A percentile compares a stretch with the other conserved stretches of the same genome.
Evolutionary conservation across 306 rosid species (phyloP).

Genomic region (Begonia loranthoides): DNA sequence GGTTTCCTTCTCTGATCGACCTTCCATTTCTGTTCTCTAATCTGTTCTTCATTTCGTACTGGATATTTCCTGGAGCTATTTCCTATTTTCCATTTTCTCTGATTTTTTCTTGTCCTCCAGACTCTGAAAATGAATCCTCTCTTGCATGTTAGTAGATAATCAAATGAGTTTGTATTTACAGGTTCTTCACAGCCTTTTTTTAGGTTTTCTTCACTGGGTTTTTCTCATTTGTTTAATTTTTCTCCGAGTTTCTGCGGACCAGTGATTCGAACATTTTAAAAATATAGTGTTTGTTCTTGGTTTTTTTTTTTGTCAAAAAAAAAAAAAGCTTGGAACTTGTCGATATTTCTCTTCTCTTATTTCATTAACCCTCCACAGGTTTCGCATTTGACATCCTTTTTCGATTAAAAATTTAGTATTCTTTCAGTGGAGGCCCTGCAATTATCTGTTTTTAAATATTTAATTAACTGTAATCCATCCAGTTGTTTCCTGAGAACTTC

Average conservation of each 20-base stretch:
- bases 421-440: too few relatives aligned
- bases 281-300: too few relatives aligned
- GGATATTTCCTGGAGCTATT: background rate
- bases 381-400: too few relatives aligned
- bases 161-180: background rate
- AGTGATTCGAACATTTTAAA: background rate
- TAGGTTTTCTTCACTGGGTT: too few relatives aligned
- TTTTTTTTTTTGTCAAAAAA: too few relatives aligned
- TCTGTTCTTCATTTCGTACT: background rate
- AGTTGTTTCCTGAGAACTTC: background rate
- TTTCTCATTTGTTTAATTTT: background rate
- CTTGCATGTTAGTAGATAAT: background rate
- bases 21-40: conserved; percentile 5
- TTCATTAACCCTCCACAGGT: too few relatives aligned
- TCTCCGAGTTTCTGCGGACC: background rate
- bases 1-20: conserved; percentile 13
- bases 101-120: background rate
- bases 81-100: background rate
- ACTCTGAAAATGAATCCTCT: background rate
- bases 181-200: background rate
- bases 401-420: too few relatives aligned
- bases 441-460: background rate
- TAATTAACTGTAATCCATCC: background rate
- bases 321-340: too few relatives aligned
- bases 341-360: too few relatives aligned